Evolutionary conservation across 805 yeast species (phyloP).

Genomic region (Lachancea lanzarotensis): DNA sequence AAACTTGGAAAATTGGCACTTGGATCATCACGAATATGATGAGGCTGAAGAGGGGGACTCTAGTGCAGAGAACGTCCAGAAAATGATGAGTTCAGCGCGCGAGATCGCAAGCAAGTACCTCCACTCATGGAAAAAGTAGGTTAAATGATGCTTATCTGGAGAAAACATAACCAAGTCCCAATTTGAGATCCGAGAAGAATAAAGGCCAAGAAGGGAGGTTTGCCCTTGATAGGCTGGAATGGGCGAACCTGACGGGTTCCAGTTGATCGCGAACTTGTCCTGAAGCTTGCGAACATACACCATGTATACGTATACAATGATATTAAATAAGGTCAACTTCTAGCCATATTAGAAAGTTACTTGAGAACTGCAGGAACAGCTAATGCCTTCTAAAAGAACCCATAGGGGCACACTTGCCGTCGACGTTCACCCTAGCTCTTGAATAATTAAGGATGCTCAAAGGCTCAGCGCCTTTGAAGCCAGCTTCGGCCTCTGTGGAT

Average conservation of each 20-base stretch:
- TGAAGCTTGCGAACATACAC: neutral
- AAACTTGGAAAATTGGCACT: constrained; percentile 8
- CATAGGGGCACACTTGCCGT: too few species aligned
- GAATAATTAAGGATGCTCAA: neutral
- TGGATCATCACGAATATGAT: neutral
- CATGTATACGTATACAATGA: neutral
- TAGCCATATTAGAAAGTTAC: neutral
- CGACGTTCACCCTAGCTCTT: too few species aligned
- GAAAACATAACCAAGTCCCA: too few species aligned
- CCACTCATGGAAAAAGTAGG: constrained; percentile 22
- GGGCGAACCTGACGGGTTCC: neutral
- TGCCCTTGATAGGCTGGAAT: neutral
- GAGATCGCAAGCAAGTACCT: constrained; percentile 21
- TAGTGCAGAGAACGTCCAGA: constrained; percentile 17
- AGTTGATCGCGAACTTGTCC: neutral
- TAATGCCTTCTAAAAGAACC: too few species aligned
- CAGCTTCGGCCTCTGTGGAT: neutral
- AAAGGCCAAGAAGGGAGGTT: neutral
- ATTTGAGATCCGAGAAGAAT: neutral
- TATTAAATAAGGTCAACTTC: constrained; percentile 4
- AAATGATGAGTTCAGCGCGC: constrained; percentile 22
- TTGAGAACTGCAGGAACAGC: too few species aligned
- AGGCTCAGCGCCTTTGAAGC: constrained; percentile 4
- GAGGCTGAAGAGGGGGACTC: neutral
- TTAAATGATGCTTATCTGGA: neutral